Base-by-base conservation (phyloP, 768 basidiomycete species). In the Agaricus blazei region DNA sequence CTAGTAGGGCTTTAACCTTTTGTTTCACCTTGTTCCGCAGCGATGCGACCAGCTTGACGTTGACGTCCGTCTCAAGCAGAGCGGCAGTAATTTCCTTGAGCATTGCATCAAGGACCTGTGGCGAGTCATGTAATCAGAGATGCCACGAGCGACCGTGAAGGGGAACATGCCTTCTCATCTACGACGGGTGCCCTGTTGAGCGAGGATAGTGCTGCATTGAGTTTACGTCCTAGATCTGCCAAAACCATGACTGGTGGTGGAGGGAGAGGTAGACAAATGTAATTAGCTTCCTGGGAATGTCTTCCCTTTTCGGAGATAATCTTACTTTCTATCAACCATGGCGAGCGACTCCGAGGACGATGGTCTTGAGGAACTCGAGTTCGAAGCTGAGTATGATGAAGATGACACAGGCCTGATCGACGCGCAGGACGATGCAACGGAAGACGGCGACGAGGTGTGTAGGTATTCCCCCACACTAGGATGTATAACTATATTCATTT, bases 61-160 rank as follows among this genome's bases (percentile, higher is more conserved):
- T 99, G 61, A 99, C 96, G 72, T 99, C 97, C 19, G 94, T 88
- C 70, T 98, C 95, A 43, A 99, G 81, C 31, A 98, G 75, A 9
- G 96, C 96, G 26, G 93, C 81, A 46, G 91, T 93, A 59, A 99
- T 90, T 72, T 97, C 93, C 72, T 98, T 98, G 59, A 99, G 83
- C 14, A 91, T 84, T 3, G 85, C 83, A 75, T 99, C 97, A 65
- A 99, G 84, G 47, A 93, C 91, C 95, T 98, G 68, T 41, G 45
- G 34, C 9, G 54, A 54, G 46, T 37, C 31, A 56, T 29, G 45
- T 9, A 29, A 36, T 19, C 38, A 42, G 31, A 23, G 28, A 48
- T 34, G 26, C 28, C 23, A 58, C 37, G 46, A 12, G 7, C 52
- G 47, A 58, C 26, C 36, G 41, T 29, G 27, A 4, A 36, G 9